phyloP scores from a whole-genome alignment of 176 grass and related monocot species.

The Tuctoria greenei region DNA sequence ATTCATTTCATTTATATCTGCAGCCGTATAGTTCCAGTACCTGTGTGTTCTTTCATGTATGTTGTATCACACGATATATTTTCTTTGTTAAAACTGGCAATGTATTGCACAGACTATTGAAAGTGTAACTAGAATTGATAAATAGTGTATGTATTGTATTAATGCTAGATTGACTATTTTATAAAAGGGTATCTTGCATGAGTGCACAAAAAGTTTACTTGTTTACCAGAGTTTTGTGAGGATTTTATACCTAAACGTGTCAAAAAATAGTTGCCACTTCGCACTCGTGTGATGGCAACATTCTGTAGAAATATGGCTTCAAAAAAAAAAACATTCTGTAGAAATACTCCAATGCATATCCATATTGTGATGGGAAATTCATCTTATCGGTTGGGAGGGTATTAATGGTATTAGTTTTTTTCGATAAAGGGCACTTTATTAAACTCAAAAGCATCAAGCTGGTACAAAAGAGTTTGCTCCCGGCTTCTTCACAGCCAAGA shows the following conservation, averaged over 20 bases:
- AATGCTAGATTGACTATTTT: not conserved
- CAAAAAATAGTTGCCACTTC: conserved; percentile 10
- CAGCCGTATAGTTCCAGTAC: conserved; percentile 13
- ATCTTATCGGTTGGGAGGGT: not conserved
- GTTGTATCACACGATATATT: not conserved
- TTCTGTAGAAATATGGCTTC: not conserved
- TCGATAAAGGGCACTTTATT: no score
- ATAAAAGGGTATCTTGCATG: not conserved
- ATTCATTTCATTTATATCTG: conserved; percentile 18
- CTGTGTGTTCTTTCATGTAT: not conserved
- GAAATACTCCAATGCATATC: not conserved
- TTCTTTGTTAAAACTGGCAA: not conserved
- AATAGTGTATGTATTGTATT: not conserved
- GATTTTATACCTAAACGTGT: not conserved
- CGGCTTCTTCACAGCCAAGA: no score
- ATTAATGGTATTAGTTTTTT: not conserved
- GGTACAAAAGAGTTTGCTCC: no score
- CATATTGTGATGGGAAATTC: not conserved
- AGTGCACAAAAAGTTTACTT: conserved; percentile 14
- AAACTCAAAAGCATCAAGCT: no score
- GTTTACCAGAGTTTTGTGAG: not conserved
- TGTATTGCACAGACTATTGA: not conserved
- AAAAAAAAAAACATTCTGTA: no score
- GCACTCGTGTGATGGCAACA: not conserved
- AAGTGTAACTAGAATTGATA: no score